A percentile compares a stretch with the other conserved stretches of the same genome.
Conservation (phyloP, 2,329 filamentous ascomycete species). For the Clarireedia sp. region DNA sequence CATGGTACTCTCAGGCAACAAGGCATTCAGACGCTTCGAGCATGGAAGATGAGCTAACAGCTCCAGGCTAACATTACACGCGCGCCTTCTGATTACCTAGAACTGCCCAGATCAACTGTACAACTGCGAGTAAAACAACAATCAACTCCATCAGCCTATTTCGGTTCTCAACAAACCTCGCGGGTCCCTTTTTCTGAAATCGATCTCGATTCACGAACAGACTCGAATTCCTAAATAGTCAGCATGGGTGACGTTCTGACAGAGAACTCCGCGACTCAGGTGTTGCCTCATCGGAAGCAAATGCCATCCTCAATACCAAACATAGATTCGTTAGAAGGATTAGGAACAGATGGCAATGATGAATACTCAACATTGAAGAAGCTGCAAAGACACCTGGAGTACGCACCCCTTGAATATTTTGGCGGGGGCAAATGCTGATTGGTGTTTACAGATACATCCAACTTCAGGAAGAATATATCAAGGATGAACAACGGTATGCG, state of each 20-base stretch:
- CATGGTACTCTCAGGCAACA: no score
- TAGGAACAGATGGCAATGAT: slow-evolving; percentile 72
- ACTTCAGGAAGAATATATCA: slow-evolving; percentile 99
- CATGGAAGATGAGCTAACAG: no score
- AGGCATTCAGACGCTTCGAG: no score
- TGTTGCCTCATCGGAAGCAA: slow-evolving; percentile 74
- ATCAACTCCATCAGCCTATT: slow-evolving; percentile 1
- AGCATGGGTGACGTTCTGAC: slow-evolving; percentile 81
- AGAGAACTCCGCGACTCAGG: slow-evolving; percentile 68
- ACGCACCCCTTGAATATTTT: slow-evolving; percentile 29
- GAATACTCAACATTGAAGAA: slow-evolving; percentile 96
- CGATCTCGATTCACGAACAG: not conserved
- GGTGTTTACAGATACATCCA: slow-evolving; percentile 66
- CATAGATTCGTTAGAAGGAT: slow-evolving; percentile 82
- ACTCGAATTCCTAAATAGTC: slow-evolving; percentile 4
- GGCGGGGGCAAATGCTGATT: slow-evolving; percentile 20
- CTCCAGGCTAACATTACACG: slow-evolving; percentile 7
- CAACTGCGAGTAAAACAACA: not conserved
- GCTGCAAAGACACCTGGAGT: slow-evolving; percentile 93
- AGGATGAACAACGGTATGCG: slow-evolving; percentile 87
- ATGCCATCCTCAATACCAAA: slow-evolving; percentile 75
- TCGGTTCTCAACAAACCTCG: not conserved
- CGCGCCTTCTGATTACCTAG: slow-evolving; percentile 9
- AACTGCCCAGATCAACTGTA: not conserved
- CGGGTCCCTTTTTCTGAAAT: not conserved